Conservation (phyloP, 2,329 filamentous ascomycete genomes). For the Penicillium verrucosum region DNA sequence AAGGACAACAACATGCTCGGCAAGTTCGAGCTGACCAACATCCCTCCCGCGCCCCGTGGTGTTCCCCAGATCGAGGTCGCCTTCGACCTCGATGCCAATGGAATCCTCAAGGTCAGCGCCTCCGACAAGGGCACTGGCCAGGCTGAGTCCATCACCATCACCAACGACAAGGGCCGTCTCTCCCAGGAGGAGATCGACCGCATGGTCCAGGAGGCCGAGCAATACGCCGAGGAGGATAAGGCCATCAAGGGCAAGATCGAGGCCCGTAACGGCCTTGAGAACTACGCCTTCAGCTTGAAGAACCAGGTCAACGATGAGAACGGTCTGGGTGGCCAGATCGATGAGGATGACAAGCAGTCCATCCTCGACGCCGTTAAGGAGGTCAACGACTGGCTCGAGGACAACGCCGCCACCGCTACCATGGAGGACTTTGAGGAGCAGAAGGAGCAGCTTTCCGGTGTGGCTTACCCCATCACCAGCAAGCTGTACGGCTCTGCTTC, state of each 20-base stretch:
- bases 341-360: constrained; percentile 97
- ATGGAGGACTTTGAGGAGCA: constrained; percentile 98
- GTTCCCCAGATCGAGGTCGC: constrained; percentile 98
- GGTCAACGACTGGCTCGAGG: constrained; percentile 91
- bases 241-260: constrained; percentile 95
- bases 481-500: constrained; percentile 79
- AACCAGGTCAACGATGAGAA: constrained; percentile 98
- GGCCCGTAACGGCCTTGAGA: constrained; percentile 93
- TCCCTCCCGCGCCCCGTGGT: constrained; percentile 90
- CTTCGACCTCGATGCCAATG: constrained; percentile 97
- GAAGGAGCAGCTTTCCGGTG: constrained; percentile 96
- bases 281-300: constrained; percentile 98
- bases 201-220: constrained; percentile 97
- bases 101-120: constrained; percentile 94
- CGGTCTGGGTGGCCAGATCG: constrained; percentile 96
- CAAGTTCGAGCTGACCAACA: constrained; percentile 97
- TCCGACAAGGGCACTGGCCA: constrained; percentile 98
- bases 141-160: constrained; percentile 96
- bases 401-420: constrained; percentile 80
- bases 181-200: constrained; percentile 97
- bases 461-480: constrained; percentile 97
- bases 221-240: constrained; percentile 99
- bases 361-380: constrained; percentile 97
- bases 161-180: constrained; percentile 98
- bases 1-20: constrained; percentile 97